These are phyloP conservation scores for Centaurea solstitialis DNA, from an alignment of 129 eudicot genomes.

Conservation along the genomic window DNA sequence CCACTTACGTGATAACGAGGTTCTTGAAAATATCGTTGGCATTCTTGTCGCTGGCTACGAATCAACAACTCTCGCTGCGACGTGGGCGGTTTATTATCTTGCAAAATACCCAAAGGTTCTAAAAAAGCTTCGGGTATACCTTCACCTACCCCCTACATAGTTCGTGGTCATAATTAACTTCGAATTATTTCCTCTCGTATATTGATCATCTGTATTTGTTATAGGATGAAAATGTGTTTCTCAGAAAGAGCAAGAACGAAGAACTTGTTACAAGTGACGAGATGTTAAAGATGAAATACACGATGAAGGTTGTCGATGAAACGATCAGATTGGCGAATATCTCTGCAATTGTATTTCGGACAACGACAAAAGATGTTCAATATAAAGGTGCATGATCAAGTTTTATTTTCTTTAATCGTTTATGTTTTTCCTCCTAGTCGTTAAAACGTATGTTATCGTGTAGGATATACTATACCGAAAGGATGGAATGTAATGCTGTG, in stretches of 20 bases:
- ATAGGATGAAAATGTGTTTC: constrained; percentile 27
- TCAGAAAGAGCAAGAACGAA: constrained; percentile 31
- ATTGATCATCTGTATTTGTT: not conserved
- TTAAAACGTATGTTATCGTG: not conserved
- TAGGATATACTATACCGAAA: constrained; percentile 46
- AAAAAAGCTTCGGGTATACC: constrained; percentile 61
- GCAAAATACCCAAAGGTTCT: constrained; percentile 65
- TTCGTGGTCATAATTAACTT: not conserved
- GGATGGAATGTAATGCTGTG: constrained; percentile 50
- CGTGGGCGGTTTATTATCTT: constrained; percentile 59
- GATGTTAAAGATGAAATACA: constrained; percentile 43
- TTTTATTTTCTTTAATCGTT: not conserved
- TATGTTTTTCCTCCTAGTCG: not conserved
- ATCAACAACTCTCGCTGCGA: constrained; percentile 41
- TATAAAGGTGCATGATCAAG: constrained; percentile 27
- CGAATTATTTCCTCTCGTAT: not conserved
- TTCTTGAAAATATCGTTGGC: constrained; percentile 55
- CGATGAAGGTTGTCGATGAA: constrained; percentile 48
- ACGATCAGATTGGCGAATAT: constrained; percentile 45
- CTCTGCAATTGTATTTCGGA: constrained; percentile 34
- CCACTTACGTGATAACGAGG: constrained; percentile 45
- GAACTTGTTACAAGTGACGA: constrained; percentile 49
- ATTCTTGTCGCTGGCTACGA: constrained; percentile 43
- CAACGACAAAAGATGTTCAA: constrained; percentile 29
- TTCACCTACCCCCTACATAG: not conserved